Conservation (phyloP, 306 rosid genomes). For the Prinsepia uniflora region DNA sequence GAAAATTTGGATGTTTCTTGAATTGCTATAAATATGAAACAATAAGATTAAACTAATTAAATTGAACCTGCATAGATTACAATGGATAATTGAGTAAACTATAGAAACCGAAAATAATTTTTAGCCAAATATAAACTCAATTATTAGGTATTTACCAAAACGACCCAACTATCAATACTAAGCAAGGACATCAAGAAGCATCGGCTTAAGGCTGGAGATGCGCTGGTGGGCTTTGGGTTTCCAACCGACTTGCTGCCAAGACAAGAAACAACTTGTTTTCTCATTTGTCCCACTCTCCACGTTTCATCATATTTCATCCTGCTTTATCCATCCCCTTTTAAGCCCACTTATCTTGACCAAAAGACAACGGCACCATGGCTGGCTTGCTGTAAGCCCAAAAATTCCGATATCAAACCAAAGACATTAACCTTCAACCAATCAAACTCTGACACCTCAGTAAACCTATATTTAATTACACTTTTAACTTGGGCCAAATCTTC, state of each 20-base stretch:
- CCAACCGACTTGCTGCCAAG: slow-evolving; percentile 15
- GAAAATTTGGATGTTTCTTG: too few species aligned
- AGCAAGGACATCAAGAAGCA: not conserved
- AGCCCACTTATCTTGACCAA: slow-evolving; percentile 33
- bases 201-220: not conserved
- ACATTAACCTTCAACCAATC: slow-evolving; percentile 24
- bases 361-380: slow-evolving; percentile 30
- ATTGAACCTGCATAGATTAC: too few species aligned
- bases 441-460: slow-evolving; percentile 15
- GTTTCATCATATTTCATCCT: not conserved
- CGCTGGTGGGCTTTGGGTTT: slow-evolving; percentile 12
- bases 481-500: too few species aligned
- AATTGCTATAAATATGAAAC: too few species aligned
- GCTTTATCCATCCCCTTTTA: not conserved
- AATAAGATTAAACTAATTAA: too few species aligned
- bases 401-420: slow-evolving; percentile 28
- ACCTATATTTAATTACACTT: not conserved
- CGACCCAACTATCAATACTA: too few species aligned
- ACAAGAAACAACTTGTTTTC: slow-evolving; percentile 8
- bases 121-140: too few species aligned
- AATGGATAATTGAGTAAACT: too few species aligned
- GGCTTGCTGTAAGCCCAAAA: not conserved
- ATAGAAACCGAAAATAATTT: too few species aligned
- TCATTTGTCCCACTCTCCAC: not conserved
- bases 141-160: too few species aligned